A percentile compares a stretch with the other conserved stretches of the same genome.
Conservation (phyloP, 805 yeast genomes). For the Candida namnaoensis region DNA sequence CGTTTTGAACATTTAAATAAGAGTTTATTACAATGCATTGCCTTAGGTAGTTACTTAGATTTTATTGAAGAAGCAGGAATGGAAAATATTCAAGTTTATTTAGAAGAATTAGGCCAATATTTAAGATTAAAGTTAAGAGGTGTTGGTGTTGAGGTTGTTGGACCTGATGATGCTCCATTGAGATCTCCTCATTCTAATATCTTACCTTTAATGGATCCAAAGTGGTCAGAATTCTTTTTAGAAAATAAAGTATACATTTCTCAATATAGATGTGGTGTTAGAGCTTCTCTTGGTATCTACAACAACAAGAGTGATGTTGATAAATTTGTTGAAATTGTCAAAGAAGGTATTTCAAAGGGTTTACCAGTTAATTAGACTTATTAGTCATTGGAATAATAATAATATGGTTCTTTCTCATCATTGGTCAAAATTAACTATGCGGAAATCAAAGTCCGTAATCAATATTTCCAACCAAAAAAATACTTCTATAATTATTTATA, state of each 20-base stretch:
- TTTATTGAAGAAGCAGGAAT: not conserved
- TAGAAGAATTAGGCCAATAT: not conserved
- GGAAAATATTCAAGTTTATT: not conserved
- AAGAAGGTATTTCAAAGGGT: not conserved
- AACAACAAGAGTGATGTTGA: not conserved
- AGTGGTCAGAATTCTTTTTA: not conserved
- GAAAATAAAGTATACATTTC: not conserved
- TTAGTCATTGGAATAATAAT: no score
- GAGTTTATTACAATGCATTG: not conserved
- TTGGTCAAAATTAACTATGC: no score
- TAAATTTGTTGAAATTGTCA: not conserved
- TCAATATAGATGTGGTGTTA: conserved; percentile 1
- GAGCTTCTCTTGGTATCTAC: conserved; percentile 1
- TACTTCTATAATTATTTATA: no score
- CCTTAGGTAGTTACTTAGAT: not conserved
- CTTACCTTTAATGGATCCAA: not conserved
- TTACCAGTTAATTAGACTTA: not conserved
- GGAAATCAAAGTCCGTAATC: no score
- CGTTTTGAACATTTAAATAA: conserved; percentile 1
- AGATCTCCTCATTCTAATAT: not conserved
- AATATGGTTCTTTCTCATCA: no score
- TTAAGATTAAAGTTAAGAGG: not conserved
- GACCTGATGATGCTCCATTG: not conserved
- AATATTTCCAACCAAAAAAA: no score
- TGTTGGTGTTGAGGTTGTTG: not conserved